phyloP scores from a whole-genome alignment of 2,329 filamentous ascomycete species.

The Colletotrichum tropicale region DNA sequence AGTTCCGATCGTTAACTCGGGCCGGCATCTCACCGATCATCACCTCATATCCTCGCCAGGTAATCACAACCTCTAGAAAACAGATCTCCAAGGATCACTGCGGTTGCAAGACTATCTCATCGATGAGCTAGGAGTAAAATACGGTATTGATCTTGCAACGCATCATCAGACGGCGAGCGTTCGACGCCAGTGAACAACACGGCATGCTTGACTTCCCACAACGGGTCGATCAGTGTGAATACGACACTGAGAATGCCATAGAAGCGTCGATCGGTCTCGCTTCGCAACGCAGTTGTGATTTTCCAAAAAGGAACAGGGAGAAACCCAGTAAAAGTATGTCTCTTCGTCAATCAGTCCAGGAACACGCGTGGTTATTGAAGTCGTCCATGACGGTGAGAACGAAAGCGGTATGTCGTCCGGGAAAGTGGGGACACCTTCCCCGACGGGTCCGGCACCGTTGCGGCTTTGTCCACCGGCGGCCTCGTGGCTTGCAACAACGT shows the following conservation, averaged over 20 bases:
- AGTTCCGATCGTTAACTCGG: neutral
- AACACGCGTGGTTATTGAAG: neutral
- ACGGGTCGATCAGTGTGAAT: neutral
- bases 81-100: neutral
- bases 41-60: neutral
- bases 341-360: neutral
- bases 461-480: neutral
- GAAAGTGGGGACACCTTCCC: neutral
- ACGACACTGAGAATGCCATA: neutral
- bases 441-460: neutral
- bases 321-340: neutral
- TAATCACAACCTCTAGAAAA: neutral
- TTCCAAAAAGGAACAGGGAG: neutral
- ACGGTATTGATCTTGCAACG: neutral
- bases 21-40: neutral
- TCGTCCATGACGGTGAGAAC: neutral
- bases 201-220: neutral
- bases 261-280: neutral
- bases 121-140: accelerated
- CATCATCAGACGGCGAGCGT: neutral
- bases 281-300: neutral
- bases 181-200: neutral
- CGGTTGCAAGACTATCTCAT: neutral
- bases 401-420: neutral
- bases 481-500: neutral